Percentiles rank a stretch among this genome's conserved stretches.
Conservation (phyloP, 805 yeast species). For the Candida coleopterorum region DNA sequence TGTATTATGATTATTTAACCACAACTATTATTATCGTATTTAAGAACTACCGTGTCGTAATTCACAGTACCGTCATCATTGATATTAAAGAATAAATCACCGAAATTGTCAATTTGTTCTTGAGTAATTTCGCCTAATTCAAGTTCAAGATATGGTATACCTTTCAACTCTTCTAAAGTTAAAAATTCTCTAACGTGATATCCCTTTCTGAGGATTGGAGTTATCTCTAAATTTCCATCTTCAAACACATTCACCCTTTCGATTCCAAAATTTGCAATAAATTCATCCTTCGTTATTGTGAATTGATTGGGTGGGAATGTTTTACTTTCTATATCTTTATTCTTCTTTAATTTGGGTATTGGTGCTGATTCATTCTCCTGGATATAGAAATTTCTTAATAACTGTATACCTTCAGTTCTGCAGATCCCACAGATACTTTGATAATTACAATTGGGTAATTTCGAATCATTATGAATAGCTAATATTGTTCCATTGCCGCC, state of each 20-base stretch:
- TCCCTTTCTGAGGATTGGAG: conserved; percentile 19
- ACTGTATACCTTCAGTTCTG: conserved; percentile 75
- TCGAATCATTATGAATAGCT: conserved; percentile 33
- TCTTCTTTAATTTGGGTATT: conserved; percentile 66
- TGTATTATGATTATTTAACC: conserved; percentile 2
- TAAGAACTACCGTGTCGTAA: conserved; percentile 16
- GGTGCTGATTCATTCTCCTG: conserved; percentile 87
- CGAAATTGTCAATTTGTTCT: conserved; percentile 18
- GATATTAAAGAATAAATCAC: conserved; percentile 22
- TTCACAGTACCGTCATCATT: conserved; percentile 18
- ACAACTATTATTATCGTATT: conserved; percentile 9
- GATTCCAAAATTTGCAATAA: conserved; percentile 42
- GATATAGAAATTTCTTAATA: conserved; percentile 78
- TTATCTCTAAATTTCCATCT: conserved; percentile 17
- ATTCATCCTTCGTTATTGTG: conserved; percentile 45
- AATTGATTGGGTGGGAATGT: conserved; percentile 56
- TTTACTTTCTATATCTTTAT: conserved; percentile 52
- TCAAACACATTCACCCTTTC: conserved; percentile 17
- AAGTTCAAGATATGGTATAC: conserved; percentile 13
- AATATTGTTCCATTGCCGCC: conserved; percentile 95
- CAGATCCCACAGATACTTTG: conserved; percentile 70
- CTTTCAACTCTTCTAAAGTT: conserved; percentile 6
- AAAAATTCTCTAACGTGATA: conserved; percentile 18
- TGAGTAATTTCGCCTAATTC: conserved; percentile 12
- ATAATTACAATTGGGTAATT: conserved; percentile 32